These are phyloP conservation scores for Spergularia azorica DNA, from an alignment of 179 eudicot species.

Conservation along the genomic window DNA sequence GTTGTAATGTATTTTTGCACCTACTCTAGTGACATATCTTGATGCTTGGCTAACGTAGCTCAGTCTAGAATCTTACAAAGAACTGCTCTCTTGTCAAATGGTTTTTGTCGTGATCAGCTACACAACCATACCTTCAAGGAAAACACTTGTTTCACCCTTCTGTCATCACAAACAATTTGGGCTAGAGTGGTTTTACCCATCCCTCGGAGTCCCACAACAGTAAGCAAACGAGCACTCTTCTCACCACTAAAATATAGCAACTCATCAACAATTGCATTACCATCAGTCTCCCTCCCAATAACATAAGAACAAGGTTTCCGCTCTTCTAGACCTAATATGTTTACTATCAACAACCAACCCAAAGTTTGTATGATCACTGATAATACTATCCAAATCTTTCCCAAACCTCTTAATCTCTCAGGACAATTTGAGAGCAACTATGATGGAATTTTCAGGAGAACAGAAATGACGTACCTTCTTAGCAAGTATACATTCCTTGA, in stretches of 20 bases:
- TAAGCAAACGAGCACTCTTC: not conserved
- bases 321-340: not conserved
- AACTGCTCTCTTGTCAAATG: not conserved
- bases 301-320: constrained; percentile 5
- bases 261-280: not conserved
- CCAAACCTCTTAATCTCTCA: not conserved
- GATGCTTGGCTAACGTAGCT: not conserved
- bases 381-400: not conserved
- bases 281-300: not conserved
- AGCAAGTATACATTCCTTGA: not conserved
- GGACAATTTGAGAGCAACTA: not conserved
- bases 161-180: not conserved
- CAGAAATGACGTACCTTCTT: not conserved
- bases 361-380: not conserved
- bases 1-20: not conserved
- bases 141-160: not conserved
- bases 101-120: not conserved
- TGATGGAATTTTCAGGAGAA: not conserved
- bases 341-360: not conserved
- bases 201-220: not conserved
- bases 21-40: not conserved
- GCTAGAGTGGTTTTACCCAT: constrained; percentile 13
- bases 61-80: constrained; percentile 2
- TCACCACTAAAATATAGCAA: not conserved
- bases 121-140: constrained; percentile 2